phyloP scores from a whole-genome alignment of 2,329 filamentous ascomycete species.

The Geoglossum cookeanum region DNA sequence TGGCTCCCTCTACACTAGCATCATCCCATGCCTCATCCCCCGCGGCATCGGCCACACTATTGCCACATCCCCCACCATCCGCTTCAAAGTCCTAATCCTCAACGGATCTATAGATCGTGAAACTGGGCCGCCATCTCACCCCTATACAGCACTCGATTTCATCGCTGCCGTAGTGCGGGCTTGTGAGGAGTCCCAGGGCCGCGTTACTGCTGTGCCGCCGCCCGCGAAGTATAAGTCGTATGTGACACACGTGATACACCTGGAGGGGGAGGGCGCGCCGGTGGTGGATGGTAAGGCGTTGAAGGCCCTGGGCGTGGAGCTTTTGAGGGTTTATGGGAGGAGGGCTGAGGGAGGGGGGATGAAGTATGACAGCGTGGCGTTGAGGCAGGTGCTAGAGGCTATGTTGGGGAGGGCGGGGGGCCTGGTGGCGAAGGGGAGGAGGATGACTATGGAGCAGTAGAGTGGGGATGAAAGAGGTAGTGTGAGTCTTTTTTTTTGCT shows the following conservation, averaged over 20 bases:
- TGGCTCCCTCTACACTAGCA: slow-evolving; percentile 79
- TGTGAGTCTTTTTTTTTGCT: too few relatives aligned
- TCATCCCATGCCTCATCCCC: slow-evolving; percentile 67
- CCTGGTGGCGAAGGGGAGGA: slow-evolving; percentile 23
- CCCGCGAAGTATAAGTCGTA: slow-evolving; percentile 40
- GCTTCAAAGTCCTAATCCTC: slow-evolving; percentile 63
- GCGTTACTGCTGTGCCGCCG: slow-evolving; percentile 17
- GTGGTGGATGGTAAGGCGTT: slow-evolving; percentile 48
- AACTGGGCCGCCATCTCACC: slow-evolving; percentile 47
- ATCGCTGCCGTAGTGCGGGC: slow-evolving; percentile 61
- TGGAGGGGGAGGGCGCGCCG: slow-evolving; percentile 53
- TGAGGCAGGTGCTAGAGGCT: slow-evolving; percentile 57
- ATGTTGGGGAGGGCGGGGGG: slow-evolving; percentile 50
- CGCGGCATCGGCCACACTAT: slow-evolving; percentile 53
- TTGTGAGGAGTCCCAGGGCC: slow-evolving; percentile 39
- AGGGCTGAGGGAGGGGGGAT: slow-evolving; percentile 31
- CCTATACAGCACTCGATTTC: slow-evolving; percentile 64
- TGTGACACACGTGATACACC: slow-evolving; percentile 67
- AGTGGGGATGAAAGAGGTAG: background rate
- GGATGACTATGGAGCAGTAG: slow-evolving; percentile 2
- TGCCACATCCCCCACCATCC: slow-evolving; percentile 24
- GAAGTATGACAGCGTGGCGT: slow-evolving; percentile 56
- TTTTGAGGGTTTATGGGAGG: slow-evolving; percentile 57
- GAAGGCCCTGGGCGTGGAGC: slow-evolving; percentile 50
- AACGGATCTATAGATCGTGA: slow-evolving; percentile 76